Evolutionary conservation across 768 basidiomycete genomes (phyloP).

Genomic region (Russula sp.): DNA sequence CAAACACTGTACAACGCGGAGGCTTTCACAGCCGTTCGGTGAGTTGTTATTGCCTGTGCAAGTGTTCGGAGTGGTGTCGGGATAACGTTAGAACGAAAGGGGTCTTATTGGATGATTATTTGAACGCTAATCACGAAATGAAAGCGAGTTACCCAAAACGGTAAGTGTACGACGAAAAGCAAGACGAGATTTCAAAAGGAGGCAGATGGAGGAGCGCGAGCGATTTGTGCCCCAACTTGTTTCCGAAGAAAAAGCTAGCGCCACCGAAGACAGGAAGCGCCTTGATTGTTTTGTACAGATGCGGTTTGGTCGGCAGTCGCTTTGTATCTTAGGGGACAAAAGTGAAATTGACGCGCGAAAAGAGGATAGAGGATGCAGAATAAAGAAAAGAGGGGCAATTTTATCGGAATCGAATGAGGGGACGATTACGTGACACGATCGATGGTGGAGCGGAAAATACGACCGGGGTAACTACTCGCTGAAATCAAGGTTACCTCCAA

Average conservation of each 20-base stretch:
- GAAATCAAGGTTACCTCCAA: not conserved
- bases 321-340: conserved; percentile 12
- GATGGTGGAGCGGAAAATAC: conserved; percentile 10
- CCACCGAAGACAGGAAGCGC: conserved; percentile 1
- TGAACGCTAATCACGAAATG: conserved; percentile 5
- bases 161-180: conserved; percentile 15
- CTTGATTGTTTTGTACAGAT: not conserved
- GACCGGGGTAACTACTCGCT: not conserved
- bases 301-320: conserved; percentile 14
- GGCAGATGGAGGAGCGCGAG: conserved; percentile 13
- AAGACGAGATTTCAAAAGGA: conserved; percentile 19
- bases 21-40: not conserved
- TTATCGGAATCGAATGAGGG: conserved; percentile 19
- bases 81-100: conserved; percentile 13
- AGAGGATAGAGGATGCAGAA: conserved; percentile 12
- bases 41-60: conserved; percentile 17
- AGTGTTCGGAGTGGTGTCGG: conserved; percentile 9
- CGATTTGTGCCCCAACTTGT: conserved; percentile 18
- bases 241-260: conserved; percentile 12
- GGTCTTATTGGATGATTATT: conserved; percentile 7
- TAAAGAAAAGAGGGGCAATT: conserved; percentile 7
- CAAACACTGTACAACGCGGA: not conserved
- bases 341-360: conserved; percentile 11
- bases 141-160: conserved; percentile 8
- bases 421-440: conserved; percentile 25